Percentiles rank a stretch among this genome's conserved stretches.
Conservation (phyloP, 2,329 filamentous ascomycete genomes). For the Ascochyta koolunga region DNA sequence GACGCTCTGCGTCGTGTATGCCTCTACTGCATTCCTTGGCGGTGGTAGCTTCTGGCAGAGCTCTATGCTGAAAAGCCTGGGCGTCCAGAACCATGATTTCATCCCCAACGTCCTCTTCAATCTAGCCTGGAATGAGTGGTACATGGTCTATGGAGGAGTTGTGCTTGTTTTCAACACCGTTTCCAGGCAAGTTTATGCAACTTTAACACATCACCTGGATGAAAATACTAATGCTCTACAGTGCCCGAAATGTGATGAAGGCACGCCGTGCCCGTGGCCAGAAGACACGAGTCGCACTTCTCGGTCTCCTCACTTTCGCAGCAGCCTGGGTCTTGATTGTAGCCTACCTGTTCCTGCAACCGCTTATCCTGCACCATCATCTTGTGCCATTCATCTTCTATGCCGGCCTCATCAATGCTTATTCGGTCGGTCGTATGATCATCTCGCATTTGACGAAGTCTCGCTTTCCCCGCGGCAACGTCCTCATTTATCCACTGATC, state of each 20-base stretch:
- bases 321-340: slow-evolving; percentile 77
- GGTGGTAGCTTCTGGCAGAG: slow-evolving; percentile 94
- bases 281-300: slow-evolving; percentile 73
- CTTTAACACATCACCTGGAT: neutral
- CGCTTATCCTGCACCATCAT: slow-evolving; percentile 79
- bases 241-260: slow-evolving; percentile 81
- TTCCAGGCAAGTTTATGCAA: slow-evolving; percentile 58
- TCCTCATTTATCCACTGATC: slow-evolving; percentile 77
- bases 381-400: slow-evolving; percentile 90
- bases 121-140: slow-evolving; percentile 89
- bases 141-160: slow-evolving; percentile 82
- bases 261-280: slow-evolving; percentile 77
- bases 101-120: slow-evolving; percentile 77
- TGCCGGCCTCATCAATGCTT: slow-evolving; percentile 88
- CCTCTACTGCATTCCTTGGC: slow-evolving; percentile 81
- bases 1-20: slow-evolving; percentile 80
- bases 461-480: slow-evolving; percentile 88
- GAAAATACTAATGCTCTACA: slow-evolving; percentile 41
- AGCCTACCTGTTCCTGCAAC: slow-evolving; percentile 83
- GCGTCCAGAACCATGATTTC: slow-evolving; percentile 66
- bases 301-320: slow-evolving; percentile 83
- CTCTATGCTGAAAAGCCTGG: slow-evolving; percentile 74
- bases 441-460: slow-evolving; percentile 89
- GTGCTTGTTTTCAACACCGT: slow-evolving; percentile 86
- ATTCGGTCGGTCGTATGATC: slow-evolving; percentile 95